Conservation (phyloP, 371 early-diverging fungal genomes). For the Mortierella polycephala region DNA sequence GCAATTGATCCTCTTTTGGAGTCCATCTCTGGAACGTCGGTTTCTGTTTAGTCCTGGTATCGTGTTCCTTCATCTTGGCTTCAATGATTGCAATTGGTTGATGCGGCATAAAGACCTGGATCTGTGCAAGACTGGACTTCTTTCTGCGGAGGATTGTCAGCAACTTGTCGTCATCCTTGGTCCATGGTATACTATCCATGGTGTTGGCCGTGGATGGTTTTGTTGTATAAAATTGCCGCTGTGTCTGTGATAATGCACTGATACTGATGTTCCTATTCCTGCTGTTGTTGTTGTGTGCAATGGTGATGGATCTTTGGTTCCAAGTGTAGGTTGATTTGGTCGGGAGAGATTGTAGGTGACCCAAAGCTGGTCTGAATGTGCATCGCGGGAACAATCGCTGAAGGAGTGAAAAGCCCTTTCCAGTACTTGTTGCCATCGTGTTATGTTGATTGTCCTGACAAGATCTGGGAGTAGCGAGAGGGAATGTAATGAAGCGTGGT, state of each 20-base stretch:
- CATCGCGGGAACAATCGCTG: neutral
- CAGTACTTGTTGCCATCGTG: neutral
- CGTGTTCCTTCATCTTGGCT: conserved; percentile 5
- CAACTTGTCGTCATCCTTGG: conserved; percentile 21
- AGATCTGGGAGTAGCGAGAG: no score
- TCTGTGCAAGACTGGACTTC: conserved; percentile 4
- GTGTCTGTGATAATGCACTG: neutral
- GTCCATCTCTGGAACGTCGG: conserved; percentile 41
- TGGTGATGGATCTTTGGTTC: neutral
- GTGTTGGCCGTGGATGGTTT: neutral
- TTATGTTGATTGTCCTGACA: neutral
- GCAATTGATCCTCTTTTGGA: conserved; percentile 14
- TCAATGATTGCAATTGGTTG: conserved; percentile 20
- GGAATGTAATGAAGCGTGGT: no score
- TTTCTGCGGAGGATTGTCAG: conserved; percentile 13
- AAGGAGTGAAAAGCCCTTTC: neutral
- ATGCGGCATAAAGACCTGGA: conserved; percentile 31
- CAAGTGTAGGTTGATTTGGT: no score
- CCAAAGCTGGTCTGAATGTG: neutral
- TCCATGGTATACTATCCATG: conserved; percentile 1
- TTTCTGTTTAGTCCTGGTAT: neutral
- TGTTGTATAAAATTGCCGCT: neutral
- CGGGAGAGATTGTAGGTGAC: neutral
- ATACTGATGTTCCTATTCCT: neutral
- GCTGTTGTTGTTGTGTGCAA: neutral